phyloP scores from a whole-genome alignment of 208 protist genomes.

The Leptomonas seymouri region DNA sequence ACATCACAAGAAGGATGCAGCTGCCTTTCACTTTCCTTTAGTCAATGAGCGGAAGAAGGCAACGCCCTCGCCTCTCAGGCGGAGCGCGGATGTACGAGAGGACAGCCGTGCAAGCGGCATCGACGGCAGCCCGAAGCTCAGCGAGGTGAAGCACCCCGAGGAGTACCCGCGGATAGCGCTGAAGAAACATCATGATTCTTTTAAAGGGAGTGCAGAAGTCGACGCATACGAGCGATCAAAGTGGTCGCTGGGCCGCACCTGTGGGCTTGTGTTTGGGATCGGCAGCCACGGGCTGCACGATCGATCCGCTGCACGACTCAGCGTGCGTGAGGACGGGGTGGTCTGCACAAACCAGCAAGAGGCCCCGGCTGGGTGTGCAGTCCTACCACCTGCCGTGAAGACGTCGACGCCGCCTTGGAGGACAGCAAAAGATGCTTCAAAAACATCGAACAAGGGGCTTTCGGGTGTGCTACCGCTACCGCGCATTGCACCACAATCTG shows the following conservation, averaged over 20 bases:
- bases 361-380: neutral
- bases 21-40: neutral
- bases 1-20: neutral
- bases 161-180: conserved; percentile 18
- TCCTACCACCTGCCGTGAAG: no score
- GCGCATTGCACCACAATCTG: no score
- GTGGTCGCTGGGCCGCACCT: neutral
- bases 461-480: no score
- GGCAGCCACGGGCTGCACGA: conserved; percentile 19
- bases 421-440: neutral
- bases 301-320: neutral
- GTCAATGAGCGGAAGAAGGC: neutral
- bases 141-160: conserved; percentile 8
- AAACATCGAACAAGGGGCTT: no score
- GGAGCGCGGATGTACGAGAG: neutral
- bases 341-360: neutral
- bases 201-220: neutral
- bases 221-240: neutral
- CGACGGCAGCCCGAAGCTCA: neutral
- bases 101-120: neutral
- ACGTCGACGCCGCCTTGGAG: neutral
- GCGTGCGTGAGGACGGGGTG: neutral
- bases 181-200: conserved; percentile 1
- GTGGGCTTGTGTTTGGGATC: conserved; percentile 20
- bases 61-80: neutral